phyloP scores from a whole-genome alignment of 768 basidiomycete species.

The Mycena indigotica region DNA sequence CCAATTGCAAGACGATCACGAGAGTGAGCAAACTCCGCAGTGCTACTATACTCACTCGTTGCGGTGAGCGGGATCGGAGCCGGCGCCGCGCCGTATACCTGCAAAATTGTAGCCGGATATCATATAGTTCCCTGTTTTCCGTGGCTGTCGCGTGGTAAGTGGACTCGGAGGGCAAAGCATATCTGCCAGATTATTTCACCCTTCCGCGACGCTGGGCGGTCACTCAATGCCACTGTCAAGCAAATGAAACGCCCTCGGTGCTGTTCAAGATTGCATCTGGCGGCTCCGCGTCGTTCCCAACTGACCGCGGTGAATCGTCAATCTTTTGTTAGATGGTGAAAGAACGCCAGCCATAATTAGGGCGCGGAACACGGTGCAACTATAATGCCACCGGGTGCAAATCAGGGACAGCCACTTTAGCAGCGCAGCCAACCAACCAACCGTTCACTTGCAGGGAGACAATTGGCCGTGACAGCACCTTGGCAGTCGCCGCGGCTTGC shows the following conservation, averaged over 20 bases:
- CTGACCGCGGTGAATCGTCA: neutral
- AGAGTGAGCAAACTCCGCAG: neutral
- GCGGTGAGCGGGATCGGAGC: neutral
- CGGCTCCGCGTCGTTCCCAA: neutral
- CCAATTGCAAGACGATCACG: neutral
- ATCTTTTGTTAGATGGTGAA: neutral
- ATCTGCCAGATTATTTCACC: conserved; percentile 1
- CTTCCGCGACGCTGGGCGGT: neutral
- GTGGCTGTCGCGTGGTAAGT: neutral
- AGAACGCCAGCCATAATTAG: neutral
- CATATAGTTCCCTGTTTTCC: neutral
- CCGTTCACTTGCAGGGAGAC: too few species aligned
- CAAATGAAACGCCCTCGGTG: neutral
- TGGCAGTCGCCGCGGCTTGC: too few species aligned
- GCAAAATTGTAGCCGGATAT: too few species aligned
- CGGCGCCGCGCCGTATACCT: neutral
- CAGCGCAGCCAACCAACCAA: neutral
- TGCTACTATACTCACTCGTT: neutral
- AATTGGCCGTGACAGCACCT: too few species aligned
- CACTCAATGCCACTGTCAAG: neutral
- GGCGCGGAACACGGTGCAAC: too few species aligned
- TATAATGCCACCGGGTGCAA: too few species aligned
- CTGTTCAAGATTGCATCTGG: neutral
- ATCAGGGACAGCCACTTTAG: neutral
- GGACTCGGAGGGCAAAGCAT: neutral